Conservation (phyloP, 2,329 filamentous ascomycete species). For the Microcyclosporella mali region DNA sequence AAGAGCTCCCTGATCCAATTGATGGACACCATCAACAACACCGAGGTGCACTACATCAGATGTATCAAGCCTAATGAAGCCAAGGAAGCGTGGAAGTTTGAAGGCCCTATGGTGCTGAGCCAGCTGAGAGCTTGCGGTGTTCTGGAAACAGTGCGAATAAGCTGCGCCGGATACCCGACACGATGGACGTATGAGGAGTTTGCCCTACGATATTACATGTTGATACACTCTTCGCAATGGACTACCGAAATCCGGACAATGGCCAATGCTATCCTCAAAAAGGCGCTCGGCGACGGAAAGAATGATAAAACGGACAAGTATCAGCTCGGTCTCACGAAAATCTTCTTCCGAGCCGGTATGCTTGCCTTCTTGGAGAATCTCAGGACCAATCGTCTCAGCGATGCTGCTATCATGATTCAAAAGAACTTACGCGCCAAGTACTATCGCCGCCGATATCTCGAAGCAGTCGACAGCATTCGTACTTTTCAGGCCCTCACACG, state of each 20-base stretch:
- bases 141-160: conserved; percentile 94
- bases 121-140: conserved; percentile 98
- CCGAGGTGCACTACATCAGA: conserved; percentile 96
- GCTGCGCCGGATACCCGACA: conserved; percentile 92
- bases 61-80: conserved; percentile 99
- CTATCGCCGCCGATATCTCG: conserved; percentile 84
- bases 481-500: conserved; percentile 71
- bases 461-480: conserved; percentile 75
- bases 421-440: conserved; percentile 96
- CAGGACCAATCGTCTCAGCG: conserved; percentile 81
- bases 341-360: conserved; percentile 99
- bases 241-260: conserved; percentile 89
- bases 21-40: conserved; percentile 96
- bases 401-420: conserved; percentile 94
- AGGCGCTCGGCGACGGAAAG: conserved; percentile 67
- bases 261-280: conserved; percentile 85
- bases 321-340: conserved; percentile 94
- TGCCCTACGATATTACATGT: conserved; percentile 94
- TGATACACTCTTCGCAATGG: conserved; percentile 84
- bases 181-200: conserved; percentile 99
- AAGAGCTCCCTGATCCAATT: conserved; percentile 96
- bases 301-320: conserved; percentile 77
- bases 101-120: conserved; percentile 96
- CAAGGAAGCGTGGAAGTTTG: conserved; percentile 95
- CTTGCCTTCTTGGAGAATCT: conserved; percentile 94